Evolutionary conservation across 805 yeast species (phyloP).

Genomic region (Saccharomycopsis microspora): DNA sequence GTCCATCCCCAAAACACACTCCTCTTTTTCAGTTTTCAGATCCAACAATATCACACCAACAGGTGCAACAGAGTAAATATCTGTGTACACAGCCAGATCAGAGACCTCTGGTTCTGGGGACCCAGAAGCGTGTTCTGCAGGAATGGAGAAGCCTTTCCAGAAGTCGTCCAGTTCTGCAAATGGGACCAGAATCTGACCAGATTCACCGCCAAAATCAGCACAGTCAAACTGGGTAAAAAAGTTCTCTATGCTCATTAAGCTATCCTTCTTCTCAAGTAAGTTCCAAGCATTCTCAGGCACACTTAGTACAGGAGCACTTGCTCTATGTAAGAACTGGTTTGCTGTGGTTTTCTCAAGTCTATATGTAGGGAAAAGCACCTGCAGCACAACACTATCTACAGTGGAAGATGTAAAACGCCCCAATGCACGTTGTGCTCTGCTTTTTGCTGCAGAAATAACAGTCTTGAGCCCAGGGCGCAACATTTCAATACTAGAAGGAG

Average conservation of each 20-base stretch:
- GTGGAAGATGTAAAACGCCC: not conserved
- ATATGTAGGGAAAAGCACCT: not conserved
- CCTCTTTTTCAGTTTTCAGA: not conserved
- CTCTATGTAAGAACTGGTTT: not conserved
- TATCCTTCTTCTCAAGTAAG: not conserved
- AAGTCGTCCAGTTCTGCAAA: conserved; percentile 13
- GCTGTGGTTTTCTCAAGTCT: not conserved
- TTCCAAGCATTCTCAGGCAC: not conserved
- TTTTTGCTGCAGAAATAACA: not conserved
- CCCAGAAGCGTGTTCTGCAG: not conserved
- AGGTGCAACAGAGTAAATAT: conserved; percentile 2
- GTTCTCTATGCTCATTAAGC: conserved; percentile 6
- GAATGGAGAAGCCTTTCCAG: conserved; percentile 7
- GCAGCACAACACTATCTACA: not conserved
- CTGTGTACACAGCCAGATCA: not conserved
- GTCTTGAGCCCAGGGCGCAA: not conserved
- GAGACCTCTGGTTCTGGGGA: not conserved
- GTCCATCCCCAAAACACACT: not conserved
- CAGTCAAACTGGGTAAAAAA: conserved; percentile 6
- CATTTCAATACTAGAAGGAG: not conserved
- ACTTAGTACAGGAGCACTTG: no score
- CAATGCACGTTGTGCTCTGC: not conserved
- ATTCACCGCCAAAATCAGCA: not conserved
- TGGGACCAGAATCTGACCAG: conserved; percentile 1
- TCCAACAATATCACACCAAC: conserved; percentile 4